Conservation (phyloP, 1,139 yeast species). For the Taphrina pruni region DNA sequence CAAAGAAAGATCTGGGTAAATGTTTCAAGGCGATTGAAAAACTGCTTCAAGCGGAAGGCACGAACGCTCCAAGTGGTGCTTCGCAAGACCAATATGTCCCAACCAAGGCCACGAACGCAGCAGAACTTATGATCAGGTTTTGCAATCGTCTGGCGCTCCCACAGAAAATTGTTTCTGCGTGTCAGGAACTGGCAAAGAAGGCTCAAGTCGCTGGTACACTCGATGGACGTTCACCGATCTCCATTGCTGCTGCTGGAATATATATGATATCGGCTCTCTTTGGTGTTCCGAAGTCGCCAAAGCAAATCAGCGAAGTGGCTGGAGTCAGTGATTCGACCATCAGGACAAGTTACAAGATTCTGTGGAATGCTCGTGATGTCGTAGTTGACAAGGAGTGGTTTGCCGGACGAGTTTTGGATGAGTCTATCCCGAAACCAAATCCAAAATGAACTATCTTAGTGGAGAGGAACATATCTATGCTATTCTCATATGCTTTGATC, state of each 20-base stretch:
- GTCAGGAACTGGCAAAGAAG: constrained; percentile 87
- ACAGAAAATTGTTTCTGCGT: constrained; percentile 86
- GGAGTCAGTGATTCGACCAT: constrained; percentile 98
- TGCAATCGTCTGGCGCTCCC: constrained; percentile 92
- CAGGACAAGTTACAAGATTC: constrained; percentile 83
- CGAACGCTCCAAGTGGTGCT: constrained; percentile 36
- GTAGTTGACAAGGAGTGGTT: constrained; percentile 40
- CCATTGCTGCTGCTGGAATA: constrained; percentile 96
- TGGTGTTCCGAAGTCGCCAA: constrained; percentile 67
- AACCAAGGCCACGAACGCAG: constrained; percentile 68
- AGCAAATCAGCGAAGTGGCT: constrained; percentile 88
- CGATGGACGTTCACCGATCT: constrained; percentile 96
- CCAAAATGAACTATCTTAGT: constrained; percentile 6
- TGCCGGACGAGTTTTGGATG: constrained; percentile 29
- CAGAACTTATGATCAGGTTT: constrained; percentile 91
- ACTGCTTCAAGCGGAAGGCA: constrained; percentile 42
- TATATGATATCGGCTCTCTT: constrained; percentile 89
- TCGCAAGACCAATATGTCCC: constrained; percentile 40
- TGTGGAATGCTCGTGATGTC: constrained; percentile 57
- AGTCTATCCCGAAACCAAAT: constrained; percentile 30
- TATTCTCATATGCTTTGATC: too few species aligned
- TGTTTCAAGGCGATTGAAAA: constrained; percentile 54
- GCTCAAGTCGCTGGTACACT: constrained; percentile 91
- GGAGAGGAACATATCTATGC: neutral
- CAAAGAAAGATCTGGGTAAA: constrained; percentile 86